Conservation (phyloP, 2,329 filamentous ascomycete species). For the Herpomyces periplanetae region DNA sequence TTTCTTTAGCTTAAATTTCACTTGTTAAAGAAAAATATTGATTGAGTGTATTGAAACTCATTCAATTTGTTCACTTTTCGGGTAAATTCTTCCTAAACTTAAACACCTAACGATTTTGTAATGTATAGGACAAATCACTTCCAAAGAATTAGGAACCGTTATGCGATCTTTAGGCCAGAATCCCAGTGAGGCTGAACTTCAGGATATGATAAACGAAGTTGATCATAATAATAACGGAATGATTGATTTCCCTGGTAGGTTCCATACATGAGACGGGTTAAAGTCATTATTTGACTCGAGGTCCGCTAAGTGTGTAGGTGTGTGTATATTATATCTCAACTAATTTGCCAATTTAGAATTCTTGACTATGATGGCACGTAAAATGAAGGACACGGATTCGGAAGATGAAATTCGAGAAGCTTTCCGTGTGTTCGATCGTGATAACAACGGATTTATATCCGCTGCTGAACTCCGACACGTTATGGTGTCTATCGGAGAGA, state of each 20-base stretch:
- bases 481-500: conserved; percentile 72
- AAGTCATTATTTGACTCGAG: too few species aligned
- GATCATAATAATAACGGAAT: conserved; percentile 74
- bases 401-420: conserved; percentile 66
- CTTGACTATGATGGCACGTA: conserved; percentile 68
- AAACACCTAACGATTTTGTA: too few species aligned
- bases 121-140: conserved; percentile 55
- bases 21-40: too few species aligned
- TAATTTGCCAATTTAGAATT: conserved; percentile 19
- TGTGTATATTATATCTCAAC: too few species aligned
- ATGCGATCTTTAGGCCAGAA: conserved; percentile 72
- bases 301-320: too few species aligned
- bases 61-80: too few species aligned
- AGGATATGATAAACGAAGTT: conserved; percentile 82
- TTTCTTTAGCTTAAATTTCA: not conserved
- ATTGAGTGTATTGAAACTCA: too few species aligned
- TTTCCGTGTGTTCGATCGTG: conserved; percentile 63
- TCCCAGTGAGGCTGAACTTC: conserved; percentile 53
- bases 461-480: conserved; percentile 56
- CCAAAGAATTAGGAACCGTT: conserved; percentile 56
- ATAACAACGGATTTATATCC: conserved; percentile 72
- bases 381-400: conserved; percentile 76
- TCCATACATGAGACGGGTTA: too few species aligned
- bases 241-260: conserved; percentile 58
- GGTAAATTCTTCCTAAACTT: too few species aligned